phyloP scores from a whole-genome alignment of 2,329 filamentous ascomycete genomes.

The Sclerotinia subarctica region DNA sequence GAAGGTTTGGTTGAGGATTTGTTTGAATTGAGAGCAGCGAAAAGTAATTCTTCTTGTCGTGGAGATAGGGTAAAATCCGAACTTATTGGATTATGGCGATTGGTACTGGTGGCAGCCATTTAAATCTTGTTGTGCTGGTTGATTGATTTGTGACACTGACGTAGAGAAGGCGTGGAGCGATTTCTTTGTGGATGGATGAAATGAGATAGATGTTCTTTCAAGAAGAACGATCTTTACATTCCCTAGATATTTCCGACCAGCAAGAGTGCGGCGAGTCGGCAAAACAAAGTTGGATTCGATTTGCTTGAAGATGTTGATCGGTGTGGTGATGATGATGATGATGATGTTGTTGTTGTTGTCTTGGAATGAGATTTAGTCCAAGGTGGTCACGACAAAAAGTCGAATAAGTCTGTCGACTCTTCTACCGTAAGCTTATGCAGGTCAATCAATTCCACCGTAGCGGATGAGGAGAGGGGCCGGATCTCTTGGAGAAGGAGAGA shows the following conservation, averaged over 20 bases:
- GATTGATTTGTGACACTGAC: conserved; percentile 8
- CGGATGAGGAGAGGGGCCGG: conserved; percentile 2
- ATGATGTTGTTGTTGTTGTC: no score
- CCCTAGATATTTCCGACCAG: neutral
- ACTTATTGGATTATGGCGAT: conserved; percentile 37
- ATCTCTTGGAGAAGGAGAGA: neutral
- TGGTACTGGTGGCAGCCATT: conserved; percentile 15
- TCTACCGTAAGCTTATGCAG: conserved; percentile 14
- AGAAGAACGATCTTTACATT: conserved; percentile 1
- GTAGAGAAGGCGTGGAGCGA: neutral
- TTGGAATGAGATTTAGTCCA: neutral
- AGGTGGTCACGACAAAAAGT: neutral
- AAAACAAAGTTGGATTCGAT: neutral
- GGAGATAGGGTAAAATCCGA: conserved; percentile 68
- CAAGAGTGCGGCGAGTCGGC: neutral
- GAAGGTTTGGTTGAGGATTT: conserved; percentile 51
- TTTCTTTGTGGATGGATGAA: neutral
- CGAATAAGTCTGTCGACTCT: neutral
- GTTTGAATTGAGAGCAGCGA: conserved; percentile 74
- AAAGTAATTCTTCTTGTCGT: conserved; percentile 72
- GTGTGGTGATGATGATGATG: neutral
- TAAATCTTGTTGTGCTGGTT: neutral
- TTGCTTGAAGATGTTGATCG: neutral
- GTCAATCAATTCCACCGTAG: conserved; percentile 6
- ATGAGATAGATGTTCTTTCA: neutral